Evolutionary conservation across 371 early-diverging fungal genomes (phyloP), one percentile per base, ranked within the genome.

Genomic region (Actinomortierella ambigua): DNA sequence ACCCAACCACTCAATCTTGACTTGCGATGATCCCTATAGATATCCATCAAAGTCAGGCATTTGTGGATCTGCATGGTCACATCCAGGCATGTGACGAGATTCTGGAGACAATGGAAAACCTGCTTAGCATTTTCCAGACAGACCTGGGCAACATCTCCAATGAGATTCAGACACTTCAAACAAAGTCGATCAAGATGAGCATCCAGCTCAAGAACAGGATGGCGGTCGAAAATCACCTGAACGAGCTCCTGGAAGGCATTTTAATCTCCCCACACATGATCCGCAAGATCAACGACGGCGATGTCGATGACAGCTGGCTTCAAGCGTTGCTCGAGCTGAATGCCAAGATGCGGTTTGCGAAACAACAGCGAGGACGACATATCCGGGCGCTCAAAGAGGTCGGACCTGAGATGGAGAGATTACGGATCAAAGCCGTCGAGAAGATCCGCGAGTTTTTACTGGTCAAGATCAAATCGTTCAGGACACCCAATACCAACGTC

Each of bases 401-500:
- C 18, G 93, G 89, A 0, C 97, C 98, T 0, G 96, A 95, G 71
- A 68, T 97, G 40, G 97, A 97, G 55, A 82, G 92, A 26, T 65
- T 97, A 54, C 82, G 93, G 2, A 67, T 94, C 34, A 92, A 88
- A 78, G 87, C 95, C 3, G 83, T 92, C 2, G 85, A 88, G 20
- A 92, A 90, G 61, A 90, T 94, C 48, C 89, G 95, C 11, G 92
- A 94, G 48, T 96, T 93, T 56, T 82, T 97, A 55, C 75, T 95
- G 15, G 85, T 87, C 28, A 88, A 90, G 59, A 91, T 96, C 59
- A 90, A 94, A 55, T 83, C 88, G 0, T 80, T 98, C 50, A 85
- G 91, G 50, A 84, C 90, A 28, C 92, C 95, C 13, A 94, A 91
- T 75, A 91, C 97, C 53, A 97, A 97, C 64, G 87, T 96, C 3